Evolutionary conservation across 305 asterid genomes (phyloP), one percentile per base, ranked within the genome.

Genomic region (Rubia tinctorum): DNA sequence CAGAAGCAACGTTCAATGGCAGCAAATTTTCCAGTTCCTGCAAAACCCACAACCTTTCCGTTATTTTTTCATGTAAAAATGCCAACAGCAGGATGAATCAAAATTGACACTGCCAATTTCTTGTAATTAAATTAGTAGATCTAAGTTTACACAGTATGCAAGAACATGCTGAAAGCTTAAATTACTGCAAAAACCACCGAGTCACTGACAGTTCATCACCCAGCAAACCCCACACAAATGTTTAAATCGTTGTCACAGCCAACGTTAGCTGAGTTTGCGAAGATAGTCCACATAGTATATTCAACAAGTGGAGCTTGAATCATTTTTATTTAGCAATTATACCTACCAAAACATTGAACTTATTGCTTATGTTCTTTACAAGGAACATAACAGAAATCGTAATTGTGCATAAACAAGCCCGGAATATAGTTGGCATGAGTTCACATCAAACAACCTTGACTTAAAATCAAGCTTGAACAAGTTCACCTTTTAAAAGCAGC

Each of bases 21-120:
- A 83, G 7, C 71, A 62, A 53, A 71, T 82, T 72, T 30, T 84
- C 93, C 25, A 90, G 77, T 74, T 87, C 95, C 97, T 91, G 91
- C 76, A 53, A 17, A 74, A 77, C 43, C 10, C 64, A 49, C 25
- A 55, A 1, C 53, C 22, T 20, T 49, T 18, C 12, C 9, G 13
- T 27, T n/a, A 25, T 14, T 4, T 51, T 25, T 18, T 25, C 8
- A 40, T 6, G 15, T 8, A 0, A 34, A 15, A 47, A 49, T 14
- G 40, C 10, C 53, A 69, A 17, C n/a, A 8, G 14, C 10, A 34
- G 5, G 18, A 22, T 5, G 1, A 47, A 69, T 30, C 11, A 30
- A 30, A 37, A 53, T 20, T 11, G 53, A 18, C 20, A 39, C 30
- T 47, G 53, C 53, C 53, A 47, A 13, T 47, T 47, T 47, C 53